Evolutionary conservation across 192 early-diverging fungal species (phyloP), one percentile per base, ranked within the genome.

Genomic region (Radiomyces spectabilis): DNA sequence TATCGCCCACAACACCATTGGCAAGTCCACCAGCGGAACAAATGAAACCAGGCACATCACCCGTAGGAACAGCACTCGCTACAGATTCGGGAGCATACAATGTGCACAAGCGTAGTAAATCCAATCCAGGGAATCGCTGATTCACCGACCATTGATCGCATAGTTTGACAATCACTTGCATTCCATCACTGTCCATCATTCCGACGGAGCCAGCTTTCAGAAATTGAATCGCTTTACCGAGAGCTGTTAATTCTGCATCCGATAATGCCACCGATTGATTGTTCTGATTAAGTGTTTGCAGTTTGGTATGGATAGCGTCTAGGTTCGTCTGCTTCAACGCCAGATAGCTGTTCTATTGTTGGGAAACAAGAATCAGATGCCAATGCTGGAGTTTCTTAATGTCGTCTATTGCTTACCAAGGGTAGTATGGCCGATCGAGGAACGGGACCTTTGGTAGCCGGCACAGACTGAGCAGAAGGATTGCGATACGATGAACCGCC

Each of bases 41-140:
- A 31, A 80, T 44, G 48, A 70, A 53, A 29, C 58, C 56, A 54
- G 78, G 50, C 37, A 79, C 46, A 41, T 70, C 39, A 68, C 74
- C 50, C 57, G 58, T 57, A 43, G 57, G 61, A 60, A 77, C 48
- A 44, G 81, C 63, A 13, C 81, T 63, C 25, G 53, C 18, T 1
- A 53, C 29, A 0, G 55, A 43, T 3, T 73, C 46, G 2, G 77
- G 64, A 1, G 81, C 70, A 41, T 77, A 68, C 2, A 89, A 60
- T 0, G 82, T 76, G 3, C 68, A 57, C 10, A 95, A 62, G 2
- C 95, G 85, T 19, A 96, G 54, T 18, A 96, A 59, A 57, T 98
- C 95, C 27, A 98, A 76, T 5, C 76, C 85, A 16, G 92, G 92
- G 65, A 95, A 92, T 33, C 88, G 71, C 26, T 73, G 57, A 2